Percentiles rank a stretch among this genome's conserved stretches.
Evolutionary conservation across 2,329 filamentous ascomycete species (phyloP).

Genomic region (Chaetomium sp.): DNA sequence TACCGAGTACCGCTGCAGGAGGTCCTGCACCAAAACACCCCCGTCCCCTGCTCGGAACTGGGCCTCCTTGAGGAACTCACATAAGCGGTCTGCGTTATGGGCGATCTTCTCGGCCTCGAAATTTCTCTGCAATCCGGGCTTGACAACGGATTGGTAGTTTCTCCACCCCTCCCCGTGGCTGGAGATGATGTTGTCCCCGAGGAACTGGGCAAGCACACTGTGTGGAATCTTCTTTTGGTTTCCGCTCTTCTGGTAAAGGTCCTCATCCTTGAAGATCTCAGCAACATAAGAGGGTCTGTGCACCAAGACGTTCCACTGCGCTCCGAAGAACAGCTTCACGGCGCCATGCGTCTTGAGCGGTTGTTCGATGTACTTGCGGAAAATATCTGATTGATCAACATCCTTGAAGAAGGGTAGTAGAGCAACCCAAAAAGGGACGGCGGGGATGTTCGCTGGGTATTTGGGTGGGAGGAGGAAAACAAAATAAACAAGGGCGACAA

Average conservation of each 20-base stretch:
- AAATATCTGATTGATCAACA: slow-evolving; percentile 48
- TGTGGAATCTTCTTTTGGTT: slow-evolving; percentile 32
- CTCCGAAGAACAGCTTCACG: slow-evolving; percentile 53
- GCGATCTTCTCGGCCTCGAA: slow-evolving; percentile 24
- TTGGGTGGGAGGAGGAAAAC: slow-evolving; percentile 27
- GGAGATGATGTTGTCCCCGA: slow-evolving; percentile 32
- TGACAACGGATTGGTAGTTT: slow-evolving; percentile 25
- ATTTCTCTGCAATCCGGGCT: slow-evolving; percentile 24
- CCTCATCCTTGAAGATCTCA: slow-evolving; percentile 43
- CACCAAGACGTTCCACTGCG: slow-evolving; percentile 52
- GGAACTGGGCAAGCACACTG: slow-evolving; percentile 27
- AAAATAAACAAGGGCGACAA: slow-evolving; percentile 19
- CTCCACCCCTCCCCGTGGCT: slow-evolving; percentile 26
- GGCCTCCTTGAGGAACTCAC: slow-evolving; percentile 14
- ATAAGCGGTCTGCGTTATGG: slow-evolving; percentile 22
- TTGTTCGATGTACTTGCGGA: slow-evolving; percentile 43
- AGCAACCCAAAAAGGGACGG: slow-evolving; percentile 48
- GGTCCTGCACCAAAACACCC: slow-evolving; percentile 25
- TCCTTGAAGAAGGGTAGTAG: slow-evolving; percentile 47
- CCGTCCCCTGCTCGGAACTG: slow-evolving; percentile 15
- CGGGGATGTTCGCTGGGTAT: slow-evolving; percentile 44
- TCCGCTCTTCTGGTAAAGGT: slow-evolving; percentile 33
- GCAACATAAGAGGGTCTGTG: slow-evolving; percentile 48
- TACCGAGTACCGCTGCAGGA: slow-evolving; percentile 29
- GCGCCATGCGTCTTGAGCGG: slow-evolving; percentile 47